Conservation (phyloP, 2,329 filamentous ascomycete species). For the Colletotrichum truncatum region DNA sequence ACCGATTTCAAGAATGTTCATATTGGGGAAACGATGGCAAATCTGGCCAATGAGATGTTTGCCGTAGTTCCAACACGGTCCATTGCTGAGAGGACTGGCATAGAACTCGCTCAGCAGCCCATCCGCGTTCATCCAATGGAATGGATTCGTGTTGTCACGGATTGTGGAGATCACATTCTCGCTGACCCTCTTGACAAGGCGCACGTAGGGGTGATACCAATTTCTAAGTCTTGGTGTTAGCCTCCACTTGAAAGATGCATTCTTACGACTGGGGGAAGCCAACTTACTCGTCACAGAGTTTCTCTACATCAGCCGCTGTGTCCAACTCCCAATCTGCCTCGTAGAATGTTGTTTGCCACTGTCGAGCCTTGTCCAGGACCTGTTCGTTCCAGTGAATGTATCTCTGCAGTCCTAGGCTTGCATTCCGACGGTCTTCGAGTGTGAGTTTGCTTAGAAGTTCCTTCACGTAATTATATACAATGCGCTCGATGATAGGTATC, state of each 20-base stretch:
- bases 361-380: neutral
- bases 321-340: neutral
- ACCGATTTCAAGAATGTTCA: conserved; percentile 1
- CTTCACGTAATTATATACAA: conserved; percentile 9
- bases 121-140: conserved; percentile 13
- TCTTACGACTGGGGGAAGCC: neutral
- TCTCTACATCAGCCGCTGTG: neutral
- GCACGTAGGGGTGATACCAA: neutral
- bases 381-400: conserved; percentile 18
- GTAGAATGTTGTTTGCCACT: neutral
- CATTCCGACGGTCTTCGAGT: neutral
- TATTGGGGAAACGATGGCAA: neutral
- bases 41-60: neutral
- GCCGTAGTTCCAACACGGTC: neutral
- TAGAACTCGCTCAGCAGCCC: conserved; percentile 16
- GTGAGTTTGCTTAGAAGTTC: neutral
- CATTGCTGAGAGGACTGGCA: conserved; percentile 2
- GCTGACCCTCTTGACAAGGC: neutral
- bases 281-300: neutral
- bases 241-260: neutral
- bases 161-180: conserved; percentile 1
- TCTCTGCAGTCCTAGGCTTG: neutral
- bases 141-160: conserved; percentile 8
- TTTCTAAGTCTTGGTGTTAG: neutral
- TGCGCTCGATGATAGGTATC: conserved; percentile 16